Evolutionary conservation across 2,329 filamentous ascomycete species (phyloP).

Genomic region (Dactylellina leptospora): DNA sequence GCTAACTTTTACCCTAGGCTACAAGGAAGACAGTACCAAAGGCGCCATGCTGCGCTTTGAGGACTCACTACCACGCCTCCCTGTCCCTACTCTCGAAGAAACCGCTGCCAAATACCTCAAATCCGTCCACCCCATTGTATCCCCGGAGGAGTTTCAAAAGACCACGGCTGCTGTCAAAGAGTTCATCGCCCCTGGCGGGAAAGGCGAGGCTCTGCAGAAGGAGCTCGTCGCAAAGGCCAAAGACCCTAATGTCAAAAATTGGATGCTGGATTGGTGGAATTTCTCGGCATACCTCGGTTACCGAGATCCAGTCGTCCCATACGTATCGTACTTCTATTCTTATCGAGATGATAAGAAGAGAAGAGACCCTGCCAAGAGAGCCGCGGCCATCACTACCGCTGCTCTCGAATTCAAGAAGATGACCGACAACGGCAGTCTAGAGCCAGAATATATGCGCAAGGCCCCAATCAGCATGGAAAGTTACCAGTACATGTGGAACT

Average conservation of each 20-base stretch:
- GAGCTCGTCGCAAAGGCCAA: conserved; percentile 81
- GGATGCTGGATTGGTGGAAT: conserved; percentile 99
- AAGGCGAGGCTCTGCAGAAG: conserved; percentile 84
- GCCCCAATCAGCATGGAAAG: conserved; percentile 97
- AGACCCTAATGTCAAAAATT: conserved; percentile 85
- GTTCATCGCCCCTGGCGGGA: conserved; percentile 85
- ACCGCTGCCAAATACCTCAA: conserved; percentile 82
- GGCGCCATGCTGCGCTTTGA: conserved; percentile 85
- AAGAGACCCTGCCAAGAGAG: conserved; percentile 88
- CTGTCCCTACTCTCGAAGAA: conserved; percentile 83
- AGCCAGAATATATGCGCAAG: conserved; percentile 99
- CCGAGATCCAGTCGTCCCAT: conserved; percentile 94
- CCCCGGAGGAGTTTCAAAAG: conserved; percentile 71
- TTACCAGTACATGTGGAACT: conserved; percentile 99
- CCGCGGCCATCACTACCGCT: conserved; percentile 85
- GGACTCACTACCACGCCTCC: conserved; percentile 80
- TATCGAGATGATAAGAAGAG: conserved; percentile 91
- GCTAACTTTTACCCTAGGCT: conserved; percentile 65
- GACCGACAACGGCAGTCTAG: conserved; percentile 81
- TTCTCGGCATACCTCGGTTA: conserved; percentile 90
- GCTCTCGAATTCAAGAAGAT: conserved; percentile 93
- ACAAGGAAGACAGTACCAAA: conserved; percentile 80
- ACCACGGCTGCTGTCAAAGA: conserved; percentile 86
- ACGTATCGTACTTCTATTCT: conserved; percentile 99
- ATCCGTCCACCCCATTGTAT: conserved; percentile 78